Evolutionary conservation across 2,329 filamentous ascomycete species (phyloP).

Genomic region (Fusarium virguliforme): DNA sequence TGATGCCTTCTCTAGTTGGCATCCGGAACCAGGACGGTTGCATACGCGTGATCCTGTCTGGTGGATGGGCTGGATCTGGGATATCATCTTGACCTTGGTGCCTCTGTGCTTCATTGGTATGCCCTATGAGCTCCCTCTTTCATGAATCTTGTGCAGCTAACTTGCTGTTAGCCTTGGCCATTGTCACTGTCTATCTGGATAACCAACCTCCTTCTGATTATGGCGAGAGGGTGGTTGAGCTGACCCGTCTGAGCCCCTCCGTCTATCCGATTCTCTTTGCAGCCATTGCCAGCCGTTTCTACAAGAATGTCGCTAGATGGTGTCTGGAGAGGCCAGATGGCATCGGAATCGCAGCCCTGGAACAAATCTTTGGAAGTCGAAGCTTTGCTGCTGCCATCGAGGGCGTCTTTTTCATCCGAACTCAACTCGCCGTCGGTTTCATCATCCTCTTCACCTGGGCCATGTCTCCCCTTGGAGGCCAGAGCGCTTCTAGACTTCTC

Average conservation of each 20-base stretch:
- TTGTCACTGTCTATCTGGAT: constrained; percentile 7
- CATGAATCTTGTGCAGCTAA: neutral
- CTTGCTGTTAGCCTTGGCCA: neutral
- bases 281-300: constrained; percentile 23
- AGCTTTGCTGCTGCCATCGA: constrained; percentile 27
- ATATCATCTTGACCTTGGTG: constrained; percentile 2
- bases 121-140: neutral
- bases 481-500: constrained; percentile 21
- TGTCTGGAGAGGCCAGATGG: constrained; percentile 18
- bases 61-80: constrained; percentile 4
- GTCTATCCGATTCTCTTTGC: constrained; percentile 27
- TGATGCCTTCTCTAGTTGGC: neutral
- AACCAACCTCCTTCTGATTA: neutral
- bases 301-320: constrained; percentile 21
- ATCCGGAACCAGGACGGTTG: neutral
- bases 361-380: constrained; percentile 36
- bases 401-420: constrained; percentile 21
- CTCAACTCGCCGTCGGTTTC: neutral
- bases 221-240: constrained; percentile 13
- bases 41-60: neutral
- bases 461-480: constrained; percentile 29
- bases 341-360: constrained; percentile 20
- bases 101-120: constrained; percentile 3
- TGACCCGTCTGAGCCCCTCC: constrained; percentile 17
- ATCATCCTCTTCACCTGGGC: constrained; percentile 19